These are phyloP conservation scores for Glycine latifolia DNA, from an alignment of 306 rosid species.

Conservation along the genomic window DNA sequence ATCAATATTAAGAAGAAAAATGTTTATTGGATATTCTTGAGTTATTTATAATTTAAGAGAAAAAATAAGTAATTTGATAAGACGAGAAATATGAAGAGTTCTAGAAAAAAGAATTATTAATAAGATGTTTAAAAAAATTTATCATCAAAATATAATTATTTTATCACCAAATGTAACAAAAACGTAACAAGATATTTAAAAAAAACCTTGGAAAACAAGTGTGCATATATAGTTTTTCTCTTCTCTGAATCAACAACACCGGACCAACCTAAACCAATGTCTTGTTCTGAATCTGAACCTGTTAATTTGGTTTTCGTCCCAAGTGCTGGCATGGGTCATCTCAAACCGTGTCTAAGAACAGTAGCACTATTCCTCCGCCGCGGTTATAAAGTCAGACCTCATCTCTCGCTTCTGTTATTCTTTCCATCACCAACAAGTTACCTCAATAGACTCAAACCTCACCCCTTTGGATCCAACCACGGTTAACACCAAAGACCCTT, in stretches of 20 bases:
- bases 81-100: too few relatives aligned
- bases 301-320: slow-evolving; percentile 43
- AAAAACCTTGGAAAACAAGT: too few relatives aligned
- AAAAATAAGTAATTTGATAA: too few relatives aligned
- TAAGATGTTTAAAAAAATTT: too few relatives aligned
- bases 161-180: too few relatives aligned
- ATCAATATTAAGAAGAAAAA: too few relatives aligned
- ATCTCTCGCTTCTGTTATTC: slow-evolving; percentile 56
- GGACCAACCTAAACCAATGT: neutral
- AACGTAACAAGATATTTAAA: too few relatives aligned
- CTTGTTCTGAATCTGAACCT: neutral
- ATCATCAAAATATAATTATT: too few relatives aligned
- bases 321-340: slow-evolving; percentile 54
- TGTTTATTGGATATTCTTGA: too few relatives aligned
- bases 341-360: slow-evolving; percentile 47
- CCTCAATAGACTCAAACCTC: neutral
- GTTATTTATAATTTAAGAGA: too few relatives aligned
- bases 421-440: slow-evolving; percentile 43
- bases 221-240: too few relatives aligned
- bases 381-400: slow-evolving; percentile 44
- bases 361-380: slow-evolving; percentile 39
- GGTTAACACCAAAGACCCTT: neutral
- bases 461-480: neutral
- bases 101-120: too few relatives aligned
- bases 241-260: neutral